These are phyloP conservation scores for Russula lepida DNA, from an alignment of 768 basidiomycete genomes.

Conservation along the genomic window DNA sequence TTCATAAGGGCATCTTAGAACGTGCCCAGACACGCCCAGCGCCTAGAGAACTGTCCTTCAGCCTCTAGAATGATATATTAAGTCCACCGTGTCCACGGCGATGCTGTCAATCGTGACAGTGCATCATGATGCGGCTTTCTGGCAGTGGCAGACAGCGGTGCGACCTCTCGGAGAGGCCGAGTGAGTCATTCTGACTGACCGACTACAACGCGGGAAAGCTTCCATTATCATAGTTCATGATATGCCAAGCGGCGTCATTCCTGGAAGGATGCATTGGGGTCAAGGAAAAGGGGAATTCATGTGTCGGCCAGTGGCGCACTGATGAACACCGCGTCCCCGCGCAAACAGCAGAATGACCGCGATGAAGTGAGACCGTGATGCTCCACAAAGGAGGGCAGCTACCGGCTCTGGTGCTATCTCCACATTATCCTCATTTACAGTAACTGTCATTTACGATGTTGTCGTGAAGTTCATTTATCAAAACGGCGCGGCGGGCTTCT, in stretches of 20 bases:
- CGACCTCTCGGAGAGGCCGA: not conserved
- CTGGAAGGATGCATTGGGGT: not conserved
- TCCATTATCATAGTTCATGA: not conserved
- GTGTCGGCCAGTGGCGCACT: not conserved
- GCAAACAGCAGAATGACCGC: not conserved
- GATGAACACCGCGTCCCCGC: not conserved
- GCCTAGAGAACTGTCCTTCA: conserved; percentile 1
- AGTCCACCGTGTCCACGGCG: conserved; percentile 15
- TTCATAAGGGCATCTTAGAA: not conserved
- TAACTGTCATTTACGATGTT: not conserved
- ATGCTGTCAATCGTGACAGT: conserved; percentile 13
- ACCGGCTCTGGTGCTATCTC: not conserved
- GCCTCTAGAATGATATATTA: conserved; percentile 3
- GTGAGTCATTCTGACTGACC: not conserved
- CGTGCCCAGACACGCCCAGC: not conserved
- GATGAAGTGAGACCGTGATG: no score
- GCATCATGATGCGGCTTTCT: not conserved
- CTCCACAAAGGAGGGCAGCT: no score
- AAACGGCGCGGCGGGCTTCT: not conserved
- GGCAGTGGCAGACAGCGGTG: not conserved
- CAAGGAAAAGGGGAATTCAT: not conserved
- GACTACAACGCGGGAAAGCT: not conserved
- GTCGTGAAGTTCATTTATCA: not conserved
- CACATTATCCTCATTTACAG: not conserved
- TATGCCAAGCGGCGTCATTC: not conserved